Base-by-base conservation (phyloP, 306 rosid species). In the Quercus bicolor region DNA sequence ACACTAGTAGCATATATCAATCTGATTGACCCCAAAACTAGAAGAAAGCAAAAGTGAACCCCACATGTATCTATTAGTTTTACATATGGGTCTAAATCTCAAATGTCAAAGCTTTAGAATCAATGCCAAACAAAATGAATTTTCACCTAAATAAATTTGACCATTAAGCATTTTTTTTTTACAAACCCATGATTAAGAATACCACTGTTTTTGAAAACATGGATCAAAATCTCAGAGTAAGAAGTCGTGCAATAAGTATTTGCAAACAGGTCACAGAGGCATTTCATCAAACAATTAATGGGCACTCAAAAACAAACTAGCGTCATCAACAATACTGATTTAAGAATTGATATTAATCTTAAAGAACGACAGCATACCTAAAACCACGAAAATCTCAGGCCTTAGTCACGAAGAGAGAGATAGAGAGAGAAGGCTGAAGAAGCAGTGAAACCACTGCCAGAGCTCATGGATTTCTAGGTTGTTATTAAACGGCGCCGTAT, bases 201-300 rank as follows among this genome's bases (percentile, higher is more conserved):
- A 48, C 16, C 16, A 3, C 16, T 11, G 5, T 48, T 48, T 48
- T 48, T 48, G 53, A 48, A 48, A 48, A 12, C 53, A 48, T 48
- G 53, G 12, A 40, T 40, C 2, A 40, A 40, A 37, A 40, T 40
- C 12, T 8, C 12, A 40, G 45, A 0, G 45, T 40, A 7, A 40
- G 45, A 40, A 8, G 45, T 8, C 53, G 5, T 48, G 53, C 53
- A 48, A 10, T 48, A 48, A 12, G 1, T 10, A 10, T 48, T 48
- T 48, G 53, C 5, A 53, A 48, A n/a, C 20, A 31, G 19, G 11
- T 31, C 72, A 18, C 28, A 33, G 31, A 70, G 6, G 85, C 85
- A 54, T 77, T 77, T 55, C 55, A 65, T 10, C 81, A 16, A 82
- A 77, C 78, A 77, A 20, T 23, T 64, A 13, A 40, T 21, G 71